Base-by-base conservation (phyloP, 2,329 filamentous ascomycete species). In the Dactylellina cionopaga region DNA sequence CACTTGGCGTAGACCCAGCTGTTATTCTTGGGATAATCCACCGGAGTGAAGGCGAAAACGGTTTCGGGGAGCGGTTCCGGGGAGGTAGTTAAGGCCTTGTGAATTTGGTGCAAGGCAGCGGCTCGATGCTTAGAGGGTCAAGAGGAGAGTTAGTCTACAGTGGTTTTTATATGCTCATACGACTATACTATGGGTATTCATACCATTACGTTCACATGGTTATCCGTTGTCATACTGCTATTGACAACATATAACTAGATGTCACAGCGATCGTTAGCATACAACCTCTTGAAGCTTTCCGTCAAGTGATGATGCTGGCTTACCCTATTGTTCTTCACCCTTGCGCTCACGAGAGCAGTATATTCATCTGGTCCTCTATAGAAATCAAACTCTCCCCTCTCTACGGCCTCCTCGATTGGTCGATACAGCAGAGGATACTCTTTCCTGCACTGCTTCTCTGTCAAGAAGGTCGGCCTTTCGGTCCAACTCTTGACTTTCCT, bases 1-100 rank as follows among this genome's bases (percentile, higher is more conserved):
- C 68, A 72, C 65, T 72, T 72, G n/a, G 68, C 46, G 59, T 72
- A 72, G 33, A 52, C 68, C 68, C 68, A 72, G 39, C 41, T 59
- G 52, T 55, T 72, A 33, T 72, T 72, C 31, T 65, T 72, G 44
- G 68, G 68, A 46, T 72, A 59, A 17, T 72, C 68, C 35, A 72
- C 29, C 5, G 68, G 68, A 5, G 68, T 72, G 54, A 72, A 72
- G 10, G 68, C 46, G 59, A 72, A 72, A 37, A 72, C 59, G 25
- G 68, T 72, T 13, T 72, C 68, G 5, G 68, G 68, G 19, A 72
- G 68, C 19, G 68, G 68, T 35, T 72, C 68, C 5, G 59, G 35
- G 13, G 68, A 65, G 0, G 68, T 72, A 35, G 31, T 35, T 9
- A 72, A 29, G n/a, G 68, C 51, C 41, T 72, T 72, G 29, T 59